A percentile compares a stretch with the other conserved stretches of the same genome.
Conservation (phyloP, 1,139 yeast genomes). For the Yamadazyma blattariae region DNA sequence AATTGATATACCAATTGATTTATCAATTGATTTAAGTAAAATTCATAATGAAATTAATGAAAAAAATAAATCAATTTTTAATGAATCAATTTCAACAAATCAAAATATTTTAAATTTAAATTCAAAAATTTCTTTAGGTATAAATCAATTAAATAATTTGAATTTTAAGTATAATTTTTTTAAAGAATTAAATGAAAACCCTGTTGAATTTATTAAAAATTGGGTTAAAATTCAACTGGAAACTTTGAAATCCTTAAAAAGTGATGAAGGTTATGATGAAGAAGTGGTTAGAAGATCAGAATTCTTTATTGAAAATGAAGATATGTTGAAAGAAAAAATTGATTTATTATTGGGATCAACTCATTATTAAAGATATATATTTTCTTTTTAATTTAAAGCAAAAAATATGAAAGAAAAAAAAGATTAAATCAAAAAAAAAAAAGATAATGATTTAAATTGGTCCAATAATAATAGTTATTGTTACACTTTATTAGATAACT, state of each 20-base stretch:
- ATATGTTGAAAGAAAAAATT: slow-evolving; percentile 67
- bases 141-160: slow-evolving; percentile 65
- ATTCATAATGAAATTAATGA: slow-evolving; percentile 39
- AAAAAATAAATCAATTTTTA: slow-evolving; percentile 37
- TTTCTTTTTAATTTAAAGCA: too few relatives aligned
- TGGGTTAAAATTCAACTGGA: slow-evolving; percentile 77
- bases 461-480: too few relatives aligned
- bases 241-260: slow-evolving; percentile 70
- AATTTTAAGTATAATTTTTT: slow-evolving; percentile 55
- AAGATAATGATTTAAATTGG: too few relatives aligned
- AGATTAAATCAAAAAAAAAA: too few relatives aligned
- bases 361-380: slow-evolving; percentile 5
- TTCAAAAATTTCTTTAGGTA: slow-evolving; percentile 56
- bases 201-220: slow-evolving; percentile 67
- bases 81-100: slow-evolving; percentile 42
- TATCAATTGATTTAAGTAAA: slow-evolving; percentile 44
- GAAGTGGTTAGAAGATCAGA: slow-evolving; percentile 82
- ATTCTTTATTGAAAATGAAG: slow-evolving; percentile 71
- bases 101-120: slow-evolving; percentile 55
- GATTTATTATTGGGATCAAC: slow-evolving; percentile 58
- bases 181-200: slow-evolving; percentile 68
- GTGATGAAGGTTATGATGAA: slow-evolving; percentile 89
- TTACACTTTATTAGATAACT: too few relatives aligned
- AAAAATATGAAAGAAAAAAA: too few relatives aligned
- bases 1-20: slow-evolving; percentile 68